Evolutionary conservation across 192 early-diverging fungal genomes (phyloP), one percentile per base, ranked within the genome.

Genomic region (Diversispora epigaea): DNA sequence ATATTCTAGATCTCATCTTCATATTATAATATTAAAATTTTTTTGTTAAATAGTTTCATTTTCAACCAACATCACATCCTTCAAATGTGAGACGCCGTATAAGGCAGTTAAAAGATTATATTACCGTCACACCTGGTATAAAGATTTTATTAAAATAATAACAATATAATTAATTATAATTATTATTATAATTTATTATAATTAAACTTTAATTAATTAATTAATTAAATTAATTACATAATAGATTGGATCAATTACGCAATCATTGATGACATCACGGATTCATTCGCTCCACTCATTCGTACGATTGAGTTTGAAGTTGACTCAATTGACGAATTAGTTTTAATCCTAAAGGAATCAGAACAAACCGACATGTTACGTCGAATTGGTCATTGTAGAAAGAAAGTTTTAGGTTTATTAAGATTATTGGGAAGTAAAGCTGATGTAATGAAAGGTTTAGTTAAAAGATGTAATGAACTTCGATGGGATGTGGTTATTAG

Each of bases 241-340:
- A 74, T 84, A 77, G 96, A 98, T 80, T 98, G 97, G 97, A 91
- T 98, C 68, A 94, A 93, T 83, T 98, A 98, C 75, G 95, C 95
- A 0, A 78, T 98, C 14, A 87, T 98, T 75, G 97, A 98, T 81
- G 95, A 96, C 73, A 93, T 99, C 68, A 95, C 93, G 6, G 97
- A 99, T 78, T 86, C 89, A 22, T 95, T 98, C 77, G 91, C 92
- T 44, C 95, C 96, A 11, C 83, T 95, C 14, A 84, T 98, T 63
- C 86, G 89, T 50, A 80, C 88, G 10, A 92, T 99, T 77, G 97
- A 99, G 83, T 87, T 93, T 67, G 96, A 98, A 78, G 97, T 99
- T 3, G 95, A 97, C 71, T 86, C 90, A 0, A 96, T 99, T 69
- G 96, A 99, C 78, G 97, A 99, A 72, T 80, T 98, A 0, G 95